These are phyloP conservation scores for Neobulgaria alba DNA, from an alignment of 2,329 filamentous ascomycete species.

Conservation along the genomic window DNA sequence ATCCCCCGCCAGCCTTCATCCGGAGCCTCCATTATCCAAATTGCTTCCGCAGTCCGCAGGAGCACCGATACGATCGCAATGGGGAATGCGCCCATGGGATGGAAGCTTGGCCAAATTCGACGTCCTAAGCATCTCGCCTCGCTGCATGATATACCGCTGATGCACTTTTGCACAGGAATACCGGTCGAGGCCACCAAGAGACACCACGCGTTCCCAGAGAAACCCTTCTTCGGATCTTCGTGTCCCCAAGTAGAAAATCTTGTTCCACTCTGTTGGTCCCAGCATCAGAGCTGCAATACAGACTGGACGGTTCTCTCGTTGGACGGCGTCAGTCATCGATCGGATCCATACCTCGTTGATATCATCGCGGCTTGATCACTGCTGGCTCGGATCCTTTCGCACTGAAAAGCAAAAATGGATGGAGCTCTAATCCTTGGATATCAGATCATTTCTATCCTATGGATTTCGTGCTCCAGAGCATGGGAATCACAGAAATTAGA, in stretches of 20 bases:
- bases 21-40: too few species aligned
- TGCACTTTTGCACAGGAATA: not conserved
- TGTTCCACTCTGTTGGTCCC: conserved; percentile 8
- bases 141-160: conserved; percentile 13
- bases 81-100: too few species aligned
- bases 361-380: not conserved
- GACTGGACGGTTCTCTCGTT: not conserved
- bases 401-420: too few species aligned
- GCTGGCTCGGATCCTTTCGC: too few species aligned
- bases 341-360: too few species aligned
- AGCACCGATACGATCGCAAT: too few species aligned
- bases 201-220: conserved; percentile 3
- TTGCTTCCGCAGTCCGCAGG: too few species aligned
- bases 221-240: conserved; percentile 6
- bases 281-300: conserved; percentile 2
- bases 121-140: conserved; percentile 9
- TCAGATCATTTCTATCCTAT: not conserved
- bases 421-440: too few species aligned
- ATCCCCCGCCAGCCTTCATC: conserved; percentile 1
- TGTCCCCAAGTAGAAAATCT: conserved; percentile 10
- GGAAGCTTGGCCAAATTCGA: too few species aligned
- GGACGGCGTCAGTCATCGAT: not conserved
- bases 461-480: not conserved
- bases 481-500: not conserved
- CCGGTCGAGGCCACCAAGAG: conserved; percentile 1